Evolutionary conservation across 2,329 filamentous ascomycete species (phyloP).

Genomic region (Trichoderma hamatum): DNA sequence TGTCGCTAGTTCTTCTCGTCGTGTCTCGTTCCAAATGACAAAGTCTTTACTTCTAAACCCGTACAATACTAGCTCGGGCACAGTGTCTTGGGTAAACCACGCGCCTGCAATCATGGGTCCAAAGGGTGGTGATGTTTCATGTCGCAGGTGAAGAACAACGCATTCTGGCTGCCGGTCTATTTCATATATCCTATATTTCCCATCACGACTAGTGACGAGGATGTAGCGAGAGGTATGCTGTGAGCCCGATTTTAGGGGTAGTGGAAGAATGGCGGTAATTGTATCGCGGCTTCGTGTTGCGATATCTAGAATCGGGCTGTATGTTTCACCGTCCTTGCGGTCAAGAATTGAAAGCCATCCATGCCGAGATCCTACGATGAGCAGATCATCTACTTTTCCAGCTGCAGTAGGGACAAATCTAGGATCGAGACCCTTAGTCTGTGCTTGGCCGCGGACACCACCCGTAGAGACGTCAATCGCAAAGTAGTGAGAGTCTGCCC

Average conservation of each 20-base stretch:
- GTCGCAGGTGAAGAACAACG: slow-evolving; percentile 54
- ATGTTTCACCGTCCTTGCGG: slow-evolving; percentile 32
- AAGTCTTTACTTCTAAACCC: slow-evolving; percentile 83
- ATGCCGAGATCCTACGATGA: slow-evolving; percentile 59
- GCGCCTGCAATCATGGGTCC: slow-evolving; percentile 77
- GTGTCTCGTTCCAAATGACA: slow-evolving; percentile 77
- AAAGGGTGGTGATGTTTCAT: slow-evolving; percentile 70
- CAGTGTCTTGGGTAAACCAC: slow-evolving; percentile 52
- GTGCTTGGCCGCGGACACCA: slow-evolving; percentile 35
- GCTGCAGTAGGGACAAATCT: slow-evolving; percentile 56
- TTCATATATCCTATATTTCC: slow-evolving; percentile 69
- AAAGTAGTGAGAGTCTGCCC: slow-evolving; percentile 48
- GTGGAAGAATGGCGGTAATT: slow-evolving; percentile 66
- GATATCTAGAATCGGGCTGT: slow-evolving; percentile 39
- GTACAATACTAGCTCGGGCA: slow-evolving; percentile 67
- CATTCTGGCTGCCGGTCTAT: slow-evolving; percentile 36
- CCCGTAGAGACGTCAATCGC: slow-evolving; percentile 41
- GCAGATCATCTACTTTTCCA: slow-evolving; percentile 43
- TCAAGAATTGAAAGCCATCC: slow-evolving; percentile 50
- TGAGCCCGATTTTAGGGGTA: slow-evolving; percentile 39
- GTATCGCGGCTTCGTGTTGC: slow-evolving; percentile 58
- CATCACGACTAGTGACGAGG: slow-evolving; percentile 76
- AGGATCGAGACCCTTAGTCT: slow-evolving; percentile 47
- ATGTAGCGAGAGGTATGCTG: slow-evolving; percentile 49
- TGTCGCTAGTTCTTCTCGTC: slow-evolving; percentile 67